These are phyloP conservation scores for Silene uniflora DNA, from an alignment of 148 eudicot species.

Conservation along the genomic window DNA sequence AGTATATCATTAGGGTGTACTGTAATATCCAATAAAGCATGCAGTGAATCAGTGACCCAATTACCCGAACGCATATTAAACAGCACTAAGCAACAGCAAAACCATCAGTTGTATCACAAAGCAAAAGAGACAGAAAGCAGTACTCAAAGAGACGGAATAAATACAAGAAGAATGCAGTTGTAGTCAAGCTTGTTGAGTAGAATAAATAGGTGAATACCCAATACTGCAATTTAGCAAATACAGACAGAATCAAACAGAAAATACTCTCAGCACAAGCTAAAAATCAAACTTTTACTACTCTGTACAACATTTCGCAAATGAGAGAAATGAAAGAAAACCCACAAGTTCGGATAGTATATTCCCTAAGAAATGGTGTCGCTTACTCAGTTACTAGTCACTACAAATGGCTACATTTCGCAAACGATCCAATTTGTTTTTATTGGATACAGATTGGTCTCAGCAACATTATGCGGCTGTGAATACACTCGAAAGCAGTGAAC, in stretches of 20 bases:
- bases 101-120: background rate
- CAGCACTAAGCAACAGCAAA: background rate
- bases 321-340: too few relatives aligned
- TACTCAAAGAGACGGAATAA: background rate
- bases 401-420: background rate
- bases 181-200: background rate
- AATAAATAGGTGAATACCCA: background rate
- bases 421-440: too few relatives aligned
- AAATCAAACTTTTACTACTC: background rate
- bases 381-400: background rate
- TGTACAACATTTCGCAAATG: too few relatives aligned
- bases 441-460: too few relatives aligned
- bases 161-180: background rate
- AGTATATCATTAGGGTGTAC: too few relatives aligned
- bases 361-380: background rate
- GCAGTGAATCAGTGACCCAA: background rate
- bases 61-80: background rate
- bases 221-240: background rate
- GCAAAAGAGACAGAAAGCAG: background rate
- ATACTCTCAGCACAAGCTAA: background rate
- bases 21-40: background rate
- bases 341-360: too few relatives aligned
- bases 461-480: too few relatives aligned
- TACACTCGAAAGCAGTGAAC: background rate
- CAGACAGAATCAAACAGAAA: background rate